Evolutionary conservation across 169 alveolate genomes (phyloP).

Genomic region (Eimeria zaria): DNA sequence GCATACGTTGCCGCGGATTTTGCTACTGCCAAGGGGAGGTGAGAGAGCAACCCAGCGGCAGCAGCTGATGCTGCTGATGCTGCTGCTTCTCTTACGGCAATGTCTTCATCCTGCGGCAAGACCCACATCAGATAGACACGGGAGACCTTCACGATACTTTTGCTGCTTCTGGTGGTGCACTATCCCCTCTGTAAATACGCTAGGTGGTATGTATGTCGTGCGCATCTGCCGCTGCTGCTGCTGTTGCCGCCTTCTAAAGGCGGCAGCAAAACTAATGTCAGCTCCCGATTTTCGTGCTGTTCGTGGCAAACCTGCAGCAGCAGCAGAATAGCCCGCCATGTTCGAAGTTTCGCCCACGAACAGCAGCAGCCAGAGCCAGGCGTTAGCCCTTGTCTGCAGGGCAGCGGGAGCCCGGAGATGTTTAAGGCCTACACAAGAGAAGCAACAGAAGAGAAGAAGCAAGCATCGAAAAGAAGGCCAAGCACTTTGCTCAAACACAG

Average conservation of each 20-base stretch:
- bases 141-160: neutral
- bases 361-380: conserved; percentile 3
- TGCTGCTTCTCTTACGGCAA: conserved; percentile 26
- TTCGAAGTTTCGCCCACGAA: conserved; percentile 34
- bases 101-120: conserved; percentile 66
- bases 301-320: conserved; percentile 51
- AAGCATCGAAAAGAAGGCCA: neutral
- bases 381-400: neutral
- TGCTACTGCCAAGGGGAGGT: conserved; percentile 6
- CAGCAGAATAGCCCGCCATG: conserved; percentile 27
- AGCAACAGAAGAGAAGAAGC: neutral
- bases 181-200: neutral
- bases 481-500: neutral
- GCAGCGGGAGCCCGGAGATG: conserved; percentile 58
- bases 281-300: neutral
- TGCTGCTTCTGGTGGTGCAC: neutral
- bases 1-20: neutral
- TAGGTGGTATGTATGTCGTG: neutral
- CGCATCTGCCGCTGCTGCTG: neutral
- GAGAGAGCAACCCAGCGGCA: conserved; percentile 22
- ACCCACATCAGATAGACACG: neutral
- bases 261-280: too few species aligned
- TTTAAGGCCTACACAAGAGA: conserved; percentile 4
- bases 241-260: too few species aligned
- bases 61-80: conserved; percentile 53